Evolutionary conservation across 192 early-diverging fungal species (phyloP).

Genomic region (Chytriomyces hyalinus): DNA sequence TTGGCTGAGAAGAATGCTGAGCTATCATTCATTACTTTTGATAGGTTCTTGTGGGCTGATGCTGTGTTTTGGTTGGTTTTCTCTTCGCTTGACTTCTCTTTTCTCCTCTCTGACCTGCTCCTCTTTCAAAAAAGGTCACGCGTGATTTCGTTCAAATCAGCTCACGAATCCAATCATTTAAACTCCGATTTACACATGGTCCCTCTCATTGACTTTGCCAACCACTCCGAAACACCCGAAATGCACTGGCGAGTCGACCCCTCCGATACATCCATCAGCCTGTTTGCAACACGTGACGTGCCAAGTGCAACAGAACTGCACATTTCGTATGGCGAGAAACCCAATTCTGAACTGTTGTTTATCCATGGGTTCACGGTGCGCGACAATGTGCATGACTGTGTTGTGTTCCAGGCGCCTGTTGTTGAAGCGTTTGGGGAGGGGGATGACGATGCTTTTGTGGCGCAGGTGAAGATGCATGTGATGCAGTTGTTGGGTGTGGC

Average conservation of each 20-base stretch:
- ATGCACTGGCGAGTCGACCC: slow-evolving; percentile 62
- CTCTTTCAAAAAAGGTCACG: slow-evolving; percentile 42
- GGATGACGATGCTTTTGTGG: slow-evolving; percentile 18
- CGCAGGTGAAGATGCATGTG: neutral
- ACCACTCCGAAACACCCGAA: slow-evolving; percentile 62
- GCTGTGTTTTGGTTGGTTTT: slow-evolving; percentile 62
- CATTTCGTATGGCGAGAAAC: slow-evolving; percentile 69
- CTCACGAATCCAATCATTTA: slow-evolving; percentile 14
- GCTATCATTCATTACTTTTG: slow-evolving; percentile 41
- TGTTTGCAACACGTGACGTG: slow-evolving; percentile 26
- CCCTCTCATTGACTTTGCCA: slow-evolving; percentile 76
- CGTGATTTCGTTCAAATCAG: slow-evolving; percentile 59
- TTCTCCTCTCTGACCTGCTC: slow-evolving; percentile 6
- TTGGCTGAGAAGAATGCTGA: neutral
- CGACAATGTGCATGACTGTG: slow-evolving; percentile 54
- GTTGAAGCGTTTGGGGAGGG: slow-evolving; percentile 30
- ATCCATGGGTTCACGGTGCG: slow-evolving; percentile 68
- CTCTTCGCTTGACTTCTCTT: neutral
- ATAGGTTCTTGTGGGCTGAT: slow-evolving; percentile 70
- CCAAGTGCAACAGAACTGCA: slow-evolving; percentile 53
- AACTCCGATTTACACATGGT: slow-evolving; percentile 60
- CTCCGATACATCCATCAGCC: slow-evolving; percentile 40
- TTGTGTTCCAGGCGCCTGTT: slow-evolving; percentile 39
- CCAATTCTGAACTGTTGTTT: slow-evolving; percentile 74
- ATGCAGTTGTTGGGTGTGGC: neutral